Evolutionary conservation across 148 eudicot species (phyloP), one percentile per base, ranked within the genome.

Genomic region (Linanthus parryae): DNA sequence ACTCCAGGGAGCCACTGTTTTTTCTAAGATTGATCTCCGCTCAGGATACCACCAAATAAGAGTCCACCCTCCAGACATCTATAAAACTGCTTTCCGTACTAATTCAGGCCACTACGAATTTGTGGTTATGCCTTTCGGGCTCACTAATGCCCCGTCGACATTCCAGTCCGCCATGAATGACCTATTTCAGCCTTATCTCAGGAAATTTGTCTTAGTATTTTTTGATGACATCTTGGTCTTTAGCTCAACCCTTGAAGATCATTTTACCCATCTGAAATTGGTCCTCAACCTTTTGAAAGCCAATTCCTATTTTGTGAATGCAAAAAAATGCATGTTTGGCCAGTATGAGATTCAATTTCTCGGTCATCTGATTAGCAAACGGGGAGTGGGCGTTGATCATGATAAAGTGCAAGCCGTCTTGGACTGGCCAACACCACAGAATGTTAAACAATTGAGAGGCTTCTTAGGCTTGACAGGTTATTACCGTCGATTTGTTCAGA

Each of bases 121-220:
- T 36, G 40, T 36, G 14, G 40, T 36, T 10, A 36, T 36, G 40
- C 40, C 40, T n/a, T n/a, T n/a, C n/a, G n/a, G n/a, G n/a, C n/a
- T n/a, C n/a, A n/a, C n/a, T n/a, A n/a, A n/a, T n/a, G 14, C 40
- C 40, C 40, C 40, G 14, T 36, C 40, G 14, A 36, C 40, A 12
- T 36, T 36, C 14, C 40, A 36, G 14, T 4, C 40, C 14, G 14
- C 40, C 4, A 36, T 36, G 40, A 36, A 36, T 10, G 40, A 36
- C 40, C 35, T 31, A 4, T 31, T 31, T 31, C 35, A 10, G 7
- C 35, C 35, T 4, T 10, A 31, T 31, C 35, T 36, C 4, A 5
- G 40, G 14, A 36, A 36, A 36, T 36, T 36, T 36, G 14, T 36
- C 12, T 12, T n/a, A n/a, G n/a, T n/a, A n/a, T n/a, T n/a, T n/a